Base-by-base conservation (phyloP, 2,329 filamentous ascomycete genomes). In the Calonectria ilicicola region DNA sequence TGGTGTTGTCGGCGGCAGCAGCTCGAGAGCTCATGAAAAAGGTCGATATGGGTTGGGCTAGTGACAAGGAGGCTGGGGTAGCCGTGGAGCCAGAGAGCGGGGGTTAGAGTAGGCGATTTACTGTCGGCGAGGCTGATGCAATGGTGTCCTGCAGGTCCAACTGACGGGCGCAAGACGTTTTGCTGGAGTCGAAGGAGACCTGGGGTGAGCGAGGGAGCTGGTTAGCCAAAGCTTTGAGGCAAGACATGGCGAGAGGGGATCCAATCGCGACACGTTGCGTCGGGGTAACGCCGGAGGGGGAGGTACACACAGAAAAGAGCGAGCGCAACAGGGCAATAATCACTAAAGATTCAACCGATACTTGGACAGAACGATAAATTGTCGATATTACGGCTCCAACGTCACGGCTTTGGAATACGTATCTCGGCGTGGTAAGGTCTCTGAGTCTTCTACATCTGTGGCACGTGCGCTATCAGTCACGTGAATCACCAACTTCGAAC, bases 341-440 rank as follows among this genome's bases (percentile, higher is more conserved):
- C 76, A 81, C 80, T 83, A 78, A 78, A 81, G 79, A 79, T 76
- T 79, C 82, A 84, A 85, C 81, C 80, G 77, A 84, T 85, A 84
- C 81, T 84, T 81, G 74, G 72, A 80, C 80, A 81, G 81, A 85
- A 83, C 76, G 81, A 82, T 81, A 80, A 80, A 81, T 80, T 79
- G 80, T 75, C 79, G 80, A 82, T 83, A 83, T 82, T 74, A 78
- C 80, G 76, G 75, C 75, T 74, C 70, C 72, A 70, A 56, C 68
- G 51, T 74, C 21, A 60, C 32, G 35, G 53, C 53, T 53, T 56
- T 77, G 69, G 74, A 73, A 73, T 60, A 73, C 76, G 66, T 35
- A 35, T 35, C 35, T 49, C 42, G 15, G 60, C 23, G 38, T 63
- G 58, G 40, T 63, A 63, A 44, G 23, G 58, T 63, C 38, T 42